Base-by-base conservation (phyloP, 2,329 filamentous ascomycete species). In the Endocalyx cinctus region DNA sequence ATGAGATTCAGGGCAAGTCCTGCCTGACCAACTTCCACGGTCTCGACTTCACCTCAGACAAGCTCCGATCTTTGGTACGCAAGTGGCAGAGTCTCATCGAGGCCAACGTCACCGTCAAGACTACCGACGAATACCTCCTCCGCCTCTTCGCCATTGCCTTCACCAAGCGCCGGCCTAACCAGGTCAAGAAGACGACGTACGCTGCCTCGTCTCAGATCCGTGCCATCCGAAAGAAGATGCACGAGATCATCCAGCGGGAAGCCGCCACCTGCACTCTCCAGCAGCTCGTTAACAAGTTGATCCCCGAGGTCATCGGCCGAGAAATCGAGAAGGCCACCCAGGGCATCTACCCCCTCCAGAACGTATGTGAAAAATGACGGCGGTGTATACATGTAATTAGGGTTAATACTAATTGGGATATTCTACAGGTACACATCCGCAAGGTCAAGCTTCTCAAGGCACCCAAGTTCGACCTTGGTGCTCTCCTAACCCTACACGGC, bases 171-270 rank as follows among this genome's bases (percentile, higher is more conserved):
- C 84, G 92, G 63, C 88, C 87, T 58, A 98, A 97, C 79, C 92
- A 98, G 80, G 90, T 98, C 79, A 95, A 95, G 86, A 98, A 97
- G 86, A 98, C 92, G 60, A 98, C 92, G 66, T 98, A 98, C 66
- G 92, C 92, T 55, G 84, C 84, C 51, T 88, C 87, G 50, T 97
- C 92, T 50, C 92, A 98, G 75, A 97, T 97, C 70, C 85, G 90
- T 54, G 83, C 85, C 56, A 98, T 98, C 70, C 86, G 92, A 71
- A 92, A 89, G 80, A 97, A 98, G 87, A 98, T 98, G 92, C 85
- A 80, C 50, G 92, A 98, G 73, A 97, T 98, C 72, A 97, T 98
- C 70, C 80, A 86, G 70, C 85, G 89, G 58, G 92, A 98, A 78
- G 92, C 92, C 46, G 79, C 85, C 56, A 87, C 78, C 75, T 94